Evolutionary conservation across 2,329 filamentous ascomycete genomes (phyloP).

Genomic region (Epichloe bromicola): DNA sequence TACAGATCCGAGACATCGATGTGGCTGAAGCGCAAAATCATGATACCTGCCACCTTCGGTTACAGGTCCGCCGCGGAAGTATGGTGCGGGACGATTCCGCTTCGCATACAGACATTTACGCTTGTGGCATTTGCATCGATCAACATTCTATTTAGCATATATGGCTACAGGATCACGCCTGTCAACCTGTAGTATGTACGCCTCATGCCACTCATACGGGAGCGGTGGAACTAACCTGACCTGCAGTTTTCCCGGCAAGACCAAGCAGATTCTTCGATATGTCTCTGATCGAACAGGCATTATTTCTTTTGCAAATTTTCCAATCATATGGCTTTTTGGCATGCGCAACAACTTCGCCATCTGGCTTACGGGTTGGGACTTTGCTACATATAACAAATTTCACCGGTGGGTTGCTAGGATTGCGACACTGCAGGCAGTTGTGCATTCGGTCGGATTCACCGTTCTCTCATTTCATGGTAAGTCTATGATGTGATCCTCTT

Average conservation of each 20-base stretch:
- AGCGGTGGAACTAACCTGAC: background rate
- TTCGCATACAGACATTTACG: slow-evolving; percentile 29
- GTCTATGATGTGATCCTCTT: background rate
- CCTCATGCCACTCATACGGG: no score
- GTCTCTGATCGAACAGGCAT: slow-evolving; percentile 51
- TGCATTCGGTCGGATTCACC: slow-evolving; percentile 50
- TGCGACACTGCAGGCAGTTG: slow-evolving; percentile 45
- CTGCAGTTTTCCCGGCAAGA: slow-evolving; percentile 20
- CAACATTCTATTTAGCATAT: slow-evolving; percentile 23
- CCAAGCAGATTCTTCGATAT: slow-evolving; percentile 34
- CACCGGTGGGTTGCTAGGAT: slow-evolving; percentile 54
- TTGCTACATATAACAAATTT: slow-evolving; percentile 52
- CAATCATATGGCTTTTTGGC: slow-evolving; percentile 52
- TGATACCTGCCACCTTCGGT: slow-evolving; percentile 30
- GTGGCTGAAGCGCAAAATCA: slow-evolving; percentile 22
- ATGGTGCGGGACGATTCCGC: slow-evolving; percentile 31
- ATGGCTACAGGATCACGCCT: slow-evolving; percentile 24
- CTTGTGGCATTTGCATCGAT: slow-evolving; percentile 24
- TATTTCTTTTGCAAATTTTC: slow-evolving; percentile 50
- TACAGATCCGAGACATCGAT: background rate
- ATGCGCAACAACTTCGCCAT: slow-evolving; percentile 54
- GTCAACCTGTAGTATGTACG: slow-evolving; percentile 27
- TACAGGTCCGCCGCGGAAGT: slow-evolving; percentile 28
- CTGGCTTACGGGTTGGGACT: slow-evolving; percentile 57
- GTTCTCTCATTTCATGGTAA: slow-evolving; percentile 27